A percentile compares a stretch with the other conserved stretches of the same genome.
These are phyloP conservation scores for Quercus phellos DNA, from an alignment of 331 rosid species.

Conservation along the genomic window DNA sequence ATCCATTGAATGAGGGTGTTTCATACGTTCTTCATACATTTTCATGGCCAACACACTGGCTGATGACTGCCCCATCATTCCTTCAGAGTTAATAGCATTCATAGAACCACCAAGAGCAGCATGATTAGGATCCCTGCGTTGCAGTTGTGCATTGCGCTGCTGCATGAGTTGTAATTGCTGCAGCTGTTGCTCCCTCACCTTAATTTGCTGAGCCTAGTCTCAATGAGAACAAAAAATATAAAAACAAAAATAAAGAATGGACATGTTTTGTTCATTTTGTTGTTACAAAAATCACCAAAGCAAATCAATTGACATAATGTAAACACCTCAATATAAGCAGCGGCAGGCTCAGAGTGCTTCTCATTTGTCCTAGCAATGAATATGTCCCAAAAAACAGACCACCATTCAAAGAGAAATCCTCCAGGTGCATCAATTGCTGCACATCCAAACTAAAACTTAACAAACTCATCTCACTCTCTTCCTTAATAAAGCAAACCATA, in stretches of 20 bases:
- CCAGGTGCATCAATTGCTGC: conserved; percentile 99
- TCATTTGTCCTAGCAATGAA: conserved; percentile 84
- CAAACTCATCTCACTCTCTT: background rate
- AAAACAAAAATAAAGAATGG: background rate
- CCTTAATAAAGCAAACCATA: background rate
- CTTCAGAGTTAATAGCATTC: conserved; percentile 74
- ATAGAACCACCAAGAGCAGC: conserved; percentile 58
- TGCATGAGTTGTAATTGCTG: conserved; percentile 77
- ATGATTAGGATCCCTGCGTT: conserved; percentile 68
- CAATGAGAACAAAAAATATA: conserved; percentile 15
- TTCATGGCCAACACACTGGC: conserved; percentile 73
- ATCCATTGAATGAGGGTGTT: conserved; percentile 68
- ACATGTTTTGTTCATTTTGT: background rate
- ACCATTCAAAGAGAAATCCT: conserved; percentile 90
- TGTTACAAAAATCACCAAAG: background rate
- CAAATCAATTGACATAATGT: background rate
- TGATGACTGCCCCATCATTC: conserved; percentile 71
- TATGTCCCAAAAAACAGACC: conserved; percentile 97
- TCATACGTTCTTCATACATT: conserved; percentile 83
- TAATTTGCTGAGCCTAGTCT: conserved; percentile 60
- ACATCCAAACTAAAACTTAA: background rate
- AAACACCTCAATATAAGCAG: conserved; percentile 78
- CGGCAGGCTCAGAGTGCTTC: conserved; percentile 83
- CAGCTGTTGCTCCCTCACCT: conserved; percentile 70
- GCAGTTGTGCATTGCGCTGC: conserved; percentile 66